Evolutionary conservation across 139 green algal species (phyloP).

Genomic region (Auxenochlorella protothecoides): DNA sequence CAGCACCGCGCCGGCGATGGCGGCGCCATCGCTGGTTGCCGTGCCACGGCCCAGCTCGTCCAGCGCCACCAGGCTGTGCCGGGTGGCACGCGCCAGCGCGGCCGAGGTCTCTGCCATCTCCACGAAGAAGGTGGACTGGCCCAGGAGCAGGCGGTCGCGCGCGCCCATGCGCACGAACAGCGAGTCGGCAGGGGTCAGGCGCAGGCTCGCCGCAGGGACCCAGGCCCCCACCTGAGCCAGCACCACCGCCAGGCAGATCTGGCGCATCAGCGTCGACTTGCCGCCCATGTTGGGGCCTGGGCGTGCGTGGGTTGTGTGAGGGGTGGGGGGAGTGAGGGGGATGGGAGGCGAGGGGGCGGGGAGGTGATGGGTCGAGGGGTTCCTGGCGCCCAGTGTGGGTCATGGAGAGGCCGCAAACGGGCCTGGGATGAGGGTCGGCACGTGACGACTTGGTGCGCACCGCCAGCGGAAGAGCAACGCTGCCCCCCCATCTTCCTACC

Average conservation of each 20-base stretch:
- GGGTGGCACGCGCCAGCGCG: constrained; percentile 57
- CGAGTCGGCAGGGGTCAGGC: constrained; percentile 70
- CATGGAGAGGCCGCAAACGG: too few species aligned
- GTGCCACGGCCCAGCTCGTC: constrained; percentile 96
- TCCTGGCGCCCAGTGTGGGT: too few species aligned
- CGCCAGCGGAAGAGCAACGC: too few species aligned
- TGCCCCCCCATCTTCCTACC: too few species aligned
- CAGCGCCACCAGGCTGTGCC: constrained; percentile 72
- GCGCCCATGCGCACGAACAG: constrained; percentile 95
- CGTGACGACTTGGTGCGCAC: too few species aligned
- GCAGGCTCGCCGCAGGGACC: constrained; percentile 72
- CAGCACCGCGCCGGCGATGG: constrained; percentile 87
- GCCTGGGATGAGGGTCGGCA: too few species aligned
- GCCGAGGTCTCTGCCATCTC: constrained; percentile 89
- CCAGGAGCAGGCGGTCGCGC: constrained; percentile 81
- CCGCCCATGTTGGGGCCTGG: constrained; percentile 96
- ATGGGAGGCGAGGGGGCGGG: neutral
- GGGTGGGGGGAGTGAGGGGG: neutral
- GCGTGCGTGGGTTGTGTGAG: too few species aligned
- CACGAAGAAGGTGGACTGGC: constrained; percentile 93
- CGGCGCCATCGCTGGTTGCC: constrained; percentile 87
- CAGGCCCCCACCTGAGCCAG: constrained; percentile 80
- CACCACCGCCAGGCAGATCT: constrained; percentile 80
- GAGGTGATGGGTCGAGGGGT: neutral
- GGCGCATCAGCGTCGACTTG: constrained; percentile 89